A percentile compares a stretch with the other conserved stretches of the same genome.
phyloP scores from a whole-genome alignment of 768 basidiomycete genomes.

The Rhodosporidiobolus odoratus region DNA sequence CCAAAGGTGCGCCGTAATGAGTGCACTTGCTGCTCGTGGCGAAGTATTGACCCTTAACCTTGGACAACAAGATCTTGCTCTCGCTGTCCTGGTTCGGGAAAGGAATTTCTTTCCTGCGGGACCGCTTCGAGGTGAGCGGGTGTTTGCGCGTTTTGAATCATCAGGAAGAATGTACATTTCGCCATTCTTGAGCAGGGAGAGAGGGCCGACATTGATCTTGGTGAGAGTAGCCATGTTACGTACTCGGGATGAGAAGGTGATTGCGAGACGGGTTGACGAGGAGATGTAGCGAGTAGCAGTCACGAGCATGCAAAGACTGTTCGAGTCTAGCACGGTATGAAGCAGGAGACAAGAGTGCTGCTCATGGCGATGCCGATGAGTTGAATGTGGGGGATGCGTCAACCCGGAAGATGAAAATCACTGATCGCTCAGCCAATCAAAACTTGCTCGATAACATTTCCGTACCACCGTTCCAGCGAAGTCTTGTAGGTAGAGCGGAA shows the following conservation, averaged over 20 bases:
- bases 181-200: slow-evolving; percentile 60
- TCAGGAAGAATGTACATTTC: slow-evolving; percentile 54
- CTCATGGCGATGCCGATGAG: no score
- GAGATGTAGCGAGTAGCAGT: background rate
- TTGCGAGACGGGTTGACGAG: background rate
- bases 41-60: slow-evolving; percentile 56
- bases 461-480: no score
- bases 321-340: background rate
- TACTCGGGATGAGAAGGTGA: background rate
- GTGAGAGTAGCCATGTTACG: slow-evolving; percentile 1
- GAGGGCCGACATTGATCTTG: slow-evolving; percentile 56
- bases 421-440: no score
- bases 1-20: slow-evolving; percentile 83
- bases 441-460: no score
- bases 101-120: slow-evolving; percentile 66
- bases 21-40: slow-evolving; percentile 75
- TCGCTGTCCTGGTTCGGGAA: slow-evolving; percentile 56
- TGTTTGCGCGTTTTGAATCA: background rate
- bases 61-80: slow-evolving; percentile 71
- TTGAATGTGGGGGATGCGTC: no score
- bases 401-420: no score
- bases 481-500: no score
- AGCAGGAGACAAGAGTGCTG: background rate
- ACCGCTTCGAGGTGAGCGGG: background rate
- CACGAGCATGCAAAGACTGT: background rate